Evolutionary conservation across 768 basidiomycete genomes (phyloP), one percentile per base, ranked within the genome.

Genomic region (Trametes coccinea): DNA sequence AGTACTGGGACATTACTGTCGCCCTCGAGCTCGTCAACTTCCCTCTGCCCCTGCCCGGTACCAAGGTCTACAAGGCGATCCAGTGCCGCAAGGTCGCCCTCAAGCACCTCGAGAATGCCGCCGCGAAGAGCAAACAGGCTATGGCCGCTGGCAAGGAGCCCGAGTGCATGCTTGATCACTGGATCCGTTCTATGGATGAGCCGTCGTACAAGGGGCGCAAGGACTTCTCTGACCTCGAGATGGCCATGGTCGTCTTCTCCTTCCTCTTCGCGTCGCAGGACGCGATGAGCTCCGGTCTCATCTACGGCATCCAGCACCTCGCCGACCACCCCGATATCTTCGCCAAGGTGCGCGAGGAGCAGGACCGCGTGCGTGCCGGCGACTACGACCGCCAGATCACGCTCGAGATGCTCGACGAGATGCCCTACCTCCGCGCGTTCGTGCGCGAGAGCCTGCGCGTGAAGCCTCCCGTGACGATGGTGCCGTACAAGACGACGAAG

Each of bases 1-100:
- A 93, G 72, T 98, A 98, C 78, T 98, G 96, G 96, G 80, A 82
- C 61, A 97, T 99, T 76, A 98, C 97, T 6, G 79, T 86, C 67
- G 93, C 97, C 2, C 88, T 99, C 44, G 93, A 99, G 73, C 89
- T 99, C 56, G 97, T 99, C 80, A 99, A 99, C 80, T 98, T 99
- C 80, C 97, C 97, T 14, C 77, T 98, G 62, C 88, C 96, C 14
- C 69, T 97, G 40, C 97, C 97, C 17, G 97, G 97, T 31, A 98
- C 97, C 41, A 98, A 98, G 73, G 86, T 98, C 56, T 98, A 90
- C 77, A 90, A 87, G 67, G 97, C 96, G 2, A 88, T 94, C 66
- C 88, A 95, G 74, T 90, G 93, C 2, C 87, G 95, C 72, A 97
- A 96, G 72, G 78, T 81, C 47, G 92, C 93, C 16, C 82, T 94